Evolutionary conservation across 2,329 filamentous ascomycete genomes (phyloP), one percentile per base, ranked within the genome.

Genomic region (Trichoderma sp.): DNA sequence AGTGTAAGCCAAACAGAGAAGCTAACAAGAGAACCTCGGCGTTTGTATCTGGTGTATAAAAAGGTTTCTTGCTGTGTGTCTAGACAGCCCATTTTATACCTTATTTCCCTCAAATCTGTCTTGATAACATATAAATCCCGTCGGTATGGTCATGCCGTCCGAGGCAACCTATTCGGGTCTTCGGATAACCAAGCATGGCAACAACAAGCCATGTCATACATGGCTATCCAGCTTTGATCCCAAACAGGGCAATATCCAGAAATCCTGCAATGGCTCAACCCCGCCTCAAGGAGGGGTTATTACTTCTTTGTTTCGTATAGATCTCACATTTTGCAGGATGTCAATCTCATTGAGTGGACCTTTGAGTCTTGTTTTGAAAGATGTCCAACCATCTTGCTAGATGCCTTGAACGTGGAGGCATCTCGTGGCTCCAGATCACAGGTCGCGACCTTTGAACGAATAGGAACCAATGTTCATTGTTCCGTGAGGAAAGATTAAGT

Each of bases 281-380:
- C 58, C 42, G 42, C 58, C 48, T 42, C n/a, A 10, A 52, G 27
- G 58, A 61, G 42, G 42, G 42, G 42, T 27, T 50, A 35, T 25
- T 12, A 59, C 42, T 52, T 17, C 37, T 35, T 32, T 9, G 9
- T 35, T 35, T 37, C 58, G 29, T 52, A 61, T 61, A 35, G 27
- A 45, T 48, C 37, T 45, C 22, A 25, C 29, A 27, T 8, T 39
- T 22, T 34, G 29, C 27, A 15, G 19, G 58, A 50, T 22, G 58
- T 61, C 42, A 42, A 50, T 61, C 39, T 61, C 15, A 29, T 45
- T 27, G 19, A 50, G 58, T 61, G 58, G 58, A 61, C 50, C 57
- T 61, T 61, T 61, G 42, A 50, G 39, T 60, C 48, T 48, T 27
- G 35, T 22, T 52, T 29, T 22, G 25, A 35, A 58, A 61, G 42